Evolutionary conservation across 129 eudicot genomes (phyloP).

Genomic region (Lactuca sativa): DNA sequence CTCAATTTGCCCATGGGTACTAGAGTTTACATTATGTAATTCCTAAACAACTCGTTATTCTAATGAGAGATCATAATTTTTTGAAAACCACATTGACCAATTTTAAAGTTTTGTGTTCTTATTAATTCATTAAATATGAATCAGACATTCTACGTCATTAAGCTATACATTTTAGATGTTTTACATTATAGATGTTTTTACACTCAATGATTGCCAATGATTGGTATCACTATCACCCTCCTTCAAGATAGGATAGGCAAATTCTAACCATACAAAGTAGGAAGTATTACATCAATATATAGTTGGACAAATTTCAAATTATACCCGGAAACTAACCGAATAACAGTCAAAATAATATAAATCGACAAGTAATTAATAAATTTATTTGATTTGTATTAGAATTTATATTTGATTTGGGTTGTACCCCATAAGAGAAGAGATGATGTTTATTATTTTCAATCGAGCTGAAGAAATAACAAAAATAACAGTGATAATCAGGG

Average conservation of each 20-base stretch:
- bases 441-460: conserved; percentile 7
- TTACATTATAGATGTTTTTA: background rate
- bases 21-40: too few relatives aligned
- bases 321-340: background rate
- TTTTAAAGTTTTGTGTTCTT: too few relatives aligned
- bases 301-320: background rate
- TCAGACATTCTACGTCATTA: too few relatives aligned
- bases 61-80: too few relatives aligned
- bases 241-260: background rate
- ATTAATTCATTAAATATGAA: too few relatives aligned
- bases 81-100: too few relatives aligned
- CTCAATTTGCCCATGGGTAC: too few relatives aligned
- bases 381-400: too few relatives aligned
- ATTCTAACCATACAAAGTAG: conserved; percentile 10
- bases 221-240: background rate
- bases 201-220: conserved; percentile 36
- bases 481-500: background rate
- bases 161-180: too few relatives aligned
- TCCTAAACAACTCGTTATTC: too few relatives aligned
- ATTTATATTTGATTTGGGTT: background rate
- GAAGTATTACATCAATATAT: background rate
- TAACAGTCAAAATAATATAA: background rate
- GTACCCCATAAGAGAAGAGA: background rate
- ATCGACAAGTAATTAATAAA: background rate
- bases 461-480: conserved; percentile 17